Base-by-base conservation (phyloP, 1,284 basidiomycete species). In the Ganoderma sp. region DNA sequence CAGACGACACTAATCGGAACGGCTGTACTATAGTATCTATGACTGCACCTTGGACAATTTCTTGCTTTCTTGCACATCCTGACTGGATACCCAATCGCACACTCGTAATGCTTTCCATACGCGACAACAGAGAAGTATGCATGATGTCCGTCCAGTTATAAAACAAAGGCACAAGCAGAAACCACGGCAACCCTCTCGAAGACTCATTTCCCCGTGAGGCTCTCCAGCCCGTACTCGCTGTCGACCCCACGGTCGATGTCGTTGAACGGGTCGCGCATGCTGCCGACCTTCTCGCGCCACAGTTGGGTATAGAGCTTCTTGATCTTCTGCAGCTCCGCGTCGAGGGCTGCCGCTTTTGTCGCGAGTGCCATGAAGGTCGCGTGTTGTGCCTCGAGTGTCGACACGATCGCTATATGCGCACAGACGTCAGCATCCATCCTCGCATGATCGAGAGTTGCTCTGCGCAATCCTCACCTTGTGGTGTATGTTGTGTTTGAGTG, bases 351-450 rank as follows among this genome's bases (percentile, higher is more conserved):
- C 1, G 90, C 90, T 78, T 88, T 91, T 71, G 84, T 85, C 6
- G 92, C 92, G 41, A 93, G 85, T 3, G 90, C 83, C 32, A 93
- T 84, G 78, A 92, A 93, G 2, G 88, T 90, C 7, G 85, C 81
- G 72, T 94, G 88, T 78, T 93, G 91, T 3, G 89, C 88, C 77
- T 92, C 90, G 28, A 94, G 81, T 10, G 91, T 91, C 2, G 90
- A 84, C 7, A 89, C 81, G 67, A 94, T 90, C 56, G 85, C 92
- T 93, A 69, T 9, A 41, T 12, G 34, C 41, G 22, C 7, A 25
- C 17, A 60, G 8, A 7, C 19, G 37, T 25, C 9, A 12, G 43
- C 17, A 15, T 34, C 14, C 37, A 5, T 15, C 34, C 25, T 54
- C 9, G 32, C 42, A 34, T 7, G 42, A 19, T 45, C 10, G 14